A percentile compares a stretch with the other conserved stretches of the same genome.
These are phyloP conservation scores for Populus trichocarpa DNA, from an alignment of 441 rosid genomes.

Conservation along the genomic window DNA sequence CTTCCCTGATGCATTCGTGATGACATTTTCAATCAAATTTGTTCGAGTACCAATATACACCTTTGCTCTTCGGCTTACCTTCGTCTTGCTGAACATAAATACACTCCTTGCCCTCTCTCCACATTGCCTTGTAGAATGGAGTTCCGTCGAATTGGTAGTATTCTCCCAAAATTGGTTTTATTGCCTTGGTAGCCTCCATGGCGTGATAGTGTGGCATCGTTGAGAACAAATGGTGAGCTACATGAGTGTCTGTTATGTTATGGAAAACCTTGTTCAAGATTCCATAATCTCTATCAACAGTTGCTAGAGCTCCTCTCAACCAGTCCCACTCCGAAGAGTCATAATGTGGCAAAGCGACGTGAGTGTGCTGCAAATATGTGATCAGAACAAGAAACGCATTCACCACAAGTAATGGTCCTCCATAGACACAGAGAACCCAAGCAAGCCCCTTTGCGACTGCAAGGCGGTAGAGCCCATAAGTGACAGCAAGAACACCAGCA, in stretches of 20 bases:
- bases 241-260: constrained; percentile 91
- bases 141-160: constrained; percentile 84
- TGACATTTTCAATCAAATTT: constrained; percentile 23
- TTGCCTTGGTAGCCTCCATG: constrained; percentile 87
- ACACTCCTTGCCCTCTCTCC: constrained; percentile 94
- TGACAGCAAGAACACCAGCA: constrained; percentile 62
- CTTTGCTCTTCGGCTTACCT: constrained; percentile 45
- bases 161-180: constrained; percentile 79
- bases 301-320: constrained; percentile 87
- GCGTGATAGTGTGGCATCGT: constrained; percentile 94
- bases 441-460: constrained; percentile 53
- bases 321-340: constrained; percentile 93
- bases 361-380: constrained; percentile 92
- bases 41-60: constrained; percentile 81
- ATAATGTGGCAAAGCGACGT: constrained; percentile 80
- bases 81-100: constrained; percentile 77
- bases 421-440: constrained; percentile 63
- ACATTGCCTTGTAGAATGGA: constrained; percentile 62
- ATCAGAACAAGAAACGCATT: constrained; percentile 74
- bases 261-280: constrained; percentile 85
- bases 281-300: constrained; percentile 90
- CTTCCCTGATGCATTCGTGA: constrained; percentile 1
- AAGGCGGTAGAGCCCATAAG: constrained; percentile 61
- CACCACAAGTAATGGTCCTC: constrained; percentile 71
- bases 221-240: constrained; percentile 87